Percentiles rank a stretch among this genome's conserved stretches.
These are phyloP conservation scores for Phialophora verrucosa DNA, from an alignment of 2,329 filamentous ascomycete species.

Conservation along the genomic window DNA sequence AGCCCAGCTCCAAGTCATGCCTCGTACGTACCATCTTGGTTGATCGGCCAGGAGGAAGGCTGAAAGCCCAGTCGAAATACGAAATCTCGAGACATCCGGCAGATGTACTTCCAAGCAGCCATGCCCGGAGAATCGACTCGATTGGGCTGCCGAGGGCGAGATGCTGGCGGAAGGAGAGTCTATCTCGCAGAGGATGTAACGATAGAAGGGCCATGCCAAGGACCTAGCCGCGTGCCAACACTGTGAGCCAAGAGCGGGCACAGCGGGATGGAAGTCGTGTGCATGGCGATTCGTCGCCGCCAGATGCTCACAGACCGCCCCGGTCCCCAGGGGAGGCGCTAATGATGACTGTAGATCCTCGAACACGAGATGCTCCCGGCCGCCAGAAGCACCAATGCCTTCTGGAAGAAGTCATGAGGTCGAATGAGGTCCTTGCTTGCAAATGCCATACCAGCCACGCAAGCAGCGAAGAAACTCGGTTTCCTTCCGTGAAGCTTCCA, in stretches of 20 bases:
- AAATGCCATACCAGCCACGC: background rate
- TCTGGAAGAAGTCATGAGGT: slow-evolving; percentile 1
- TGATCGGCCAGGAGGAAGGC: slow-evolving; percentile 19
- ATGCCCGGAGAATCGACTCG: slow-evolving; percentile 3
- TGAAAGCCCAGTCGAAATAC: background rate
- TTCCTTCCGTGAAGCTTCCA: background rate
- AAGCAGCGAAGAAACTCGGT: background rate
- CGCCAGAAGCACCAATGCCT: slow-evolving; percentile 1
- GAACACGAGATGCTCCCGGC: background rate
- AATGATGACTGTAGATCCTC: background rate
- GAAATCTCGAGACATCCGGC: background rate
- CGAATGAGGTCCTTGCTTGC: background rate
- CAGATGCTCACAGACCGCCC: background rate
- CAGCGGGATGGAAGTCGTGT: slow-evolving; percentile 2
- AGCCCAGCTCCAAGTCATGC: slow-evolving; percentile 1
- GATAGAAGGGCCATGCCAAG: background rate
- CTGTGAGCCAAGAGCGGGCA: slow-evolving; percentile 15
- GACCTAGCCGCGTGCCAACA: slow-evolving; percentile 9
- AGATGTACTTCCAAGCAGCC: slow-evolving; percentile 4
- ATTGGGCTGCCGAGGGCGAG: slow-evolving; percentile 7
- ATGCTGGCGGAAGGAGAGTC: background rate
- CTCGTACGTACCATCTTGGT: background rate
- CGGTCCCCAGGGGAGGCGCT: background rate
- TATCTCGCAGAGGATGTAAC: slow-evolving; percentile 10
- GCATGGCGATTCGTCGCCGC: slow-evolving; percentile 1